Evolutionary conservation across 2,329 filamentous ascomycete genomes (phyloP).

Genomic region (Aspergillus arachidicola): DNA sequence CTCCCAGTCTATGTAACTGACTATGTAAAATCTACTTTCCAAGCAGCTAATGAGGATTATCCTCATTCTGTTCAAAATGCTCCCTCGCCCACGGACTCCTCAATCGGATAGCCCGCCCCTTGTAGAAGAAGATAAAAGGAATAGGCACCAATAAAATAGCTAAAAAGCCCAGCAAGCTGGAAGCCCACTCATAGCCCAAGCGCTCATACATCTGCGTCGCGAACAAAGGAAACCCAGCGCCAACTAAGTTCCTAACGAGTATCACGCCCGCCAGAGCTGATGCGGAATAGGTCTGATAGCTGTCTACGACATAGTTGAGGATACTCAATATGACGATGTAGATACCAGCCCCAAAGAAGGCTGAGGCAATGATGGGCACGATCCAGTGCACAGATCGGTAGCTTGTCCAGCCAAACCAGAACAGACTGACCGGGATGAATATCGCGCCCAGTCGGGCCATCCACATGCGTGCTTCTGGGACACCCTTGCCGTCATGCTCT

Average conservation of each 20-base stretch:
- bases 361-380: slow-evolving; percentile 65
- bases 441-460: slow-evolving; percentile 64
- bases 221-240: slow-evolving; percentile 37
- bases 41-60: slow-evolving; percentile 23
- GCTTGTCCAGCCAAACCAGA: slow-evolving; percentile 70
- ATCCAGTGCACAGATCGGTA: slow-evolving; percentile 67
- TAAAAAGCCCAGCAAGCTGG: slow-evolving; percentile 42
- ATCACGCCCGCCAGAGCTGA: slow-evolving; percentile 76
- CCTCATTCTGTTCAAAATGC: slow-evolving; percentile 32
- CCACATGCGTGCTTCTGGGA: slow-evolving; percentile 67
- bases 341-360: slow-evolving; percentile 70
- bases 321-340: slow-evolving; percentile 73
- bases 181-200: slow-evolving; percentile 41
- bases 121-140: slow-evolving; percentile 43
- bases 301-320: slow-evolving; percentile 74
- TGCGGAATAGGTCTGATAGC: slow-evolving; percentile 71
- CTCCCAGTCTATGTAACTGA: background rate
- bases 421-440: slow-evolving; percentile 65
- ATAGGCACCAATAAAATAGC: slow-evolving; percentile 40
- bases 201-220: slow-evolving; percentile 41
- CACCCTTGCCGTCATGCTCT: slow-evolving; percentile 51
- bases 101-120: slow-evolving; percentile 32
- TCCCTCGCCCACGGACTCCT: slow-evolving; percentile 33
- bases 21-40: background rate
- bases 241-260: slow-evolving; percentile 66